Base-by-base conservation (phyloP, 805 yeast species). In the Wickerhamiella musiphila region DNA sequence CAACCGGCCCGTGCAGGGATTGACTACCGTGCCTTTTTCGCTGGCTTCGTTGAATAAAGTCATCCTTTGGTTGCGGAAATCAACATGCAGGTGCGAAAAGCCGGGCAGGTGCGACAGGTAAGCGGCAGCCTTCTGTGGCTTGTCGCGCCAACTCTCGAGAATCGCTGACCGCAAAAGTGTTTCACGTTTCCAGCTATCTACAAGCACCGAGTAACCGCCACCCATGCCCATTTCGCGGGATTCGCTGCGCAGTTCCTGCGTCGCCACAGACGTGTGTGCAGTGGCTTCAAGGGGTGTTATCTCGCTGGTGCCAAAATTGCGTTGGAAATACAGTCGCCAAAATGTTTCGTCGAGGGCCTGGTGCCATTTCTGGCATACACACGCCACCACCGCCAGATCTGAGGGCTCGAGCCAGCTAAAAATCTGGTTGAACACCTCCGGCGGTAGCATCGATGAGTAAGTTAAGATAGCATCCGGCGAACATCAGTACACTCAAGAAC, bases 141-240 rank as follows among this genome's bases (percentile, higher is more conserved):
- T 38, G 10, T 33, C 29, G n/a, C 39, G 33, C 57, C 57, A 52
- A 25, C 35, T 39, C 9, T 39, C 40, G 19, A 51, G 35, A 12
- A 39, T 37, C 19, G 41, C 43, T n/a, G 37, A 29, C 8, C 57
- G 41, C 2, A 33, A 15, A 8, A 47, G 31, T 6, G 44, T 38
- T 39, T 52, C 57, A 8, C 41, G 36, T 17, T 53, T 44, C 57
- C 57, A 52, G n/a, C n/a, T n/a, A n/a, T n/a, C n/a, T n/a, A n/a
- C n/a, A n/a, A n/a, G n/a, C n/a, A n/a, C n/a, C n/a, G n/a, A n/a
- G n/a, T n/a, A n/a, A n/a, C n/a, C n/a, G n/a, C n/a, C n/a, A n/a
- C n/a, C n/a, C n/a, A n/a, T n/a, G n/a, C n/a, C n/a, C n/a, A n/a
- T n/a, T n/a, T n/a, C n/a, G n/a, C n/a, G n/a, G n/a, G n/a, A n/a